These are phyloP conservation scores for Pyrus betulifolia DNA, from an alignment of 306 rosid genomes.

Conservation along the genomic window DNA sequence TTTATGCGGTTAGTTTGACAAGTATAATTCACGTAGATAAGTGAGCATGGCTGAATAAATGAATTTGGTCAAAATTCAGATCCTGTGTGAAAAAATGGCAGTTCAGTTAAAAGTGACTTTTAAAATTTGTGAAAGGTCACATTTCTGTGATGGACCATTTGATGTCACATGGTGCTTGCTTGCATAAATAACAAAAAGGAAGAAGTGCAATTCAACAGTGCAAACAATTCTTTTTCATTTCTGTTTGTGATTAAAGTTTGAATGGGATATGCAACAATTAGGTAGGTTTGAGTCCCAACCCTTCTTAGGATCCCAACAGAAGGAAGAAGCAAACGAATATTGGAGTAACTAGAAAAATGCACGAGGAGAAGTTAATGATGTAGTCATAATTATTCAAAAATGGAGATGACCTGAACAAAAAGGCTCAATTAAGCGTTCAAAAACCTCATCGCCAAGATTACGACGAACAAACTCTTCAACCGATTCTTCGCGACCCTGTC, in stretches of 20 bases:
- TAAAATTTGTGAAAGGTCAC: not conserved
- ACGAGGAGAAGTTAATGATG: not conserved
- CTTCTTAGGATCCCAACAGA: not conserved
- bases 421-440: constrained; percentile 98
- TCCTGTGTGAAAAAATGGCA: not conserved
- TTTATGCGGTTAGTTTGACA: not conserved
- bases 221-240: not conserved
- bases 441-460: constrained; percentile 93
- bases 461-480: constrained; percentile 94
- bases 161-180: not conserved
- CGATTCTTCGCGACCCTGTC: constrained; percentile 97
- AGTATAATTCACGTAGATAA: not conserved
- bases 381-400: not conserved
- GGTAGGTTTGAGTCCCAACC: not conserved
- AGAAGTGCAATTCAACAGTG: not conserved
- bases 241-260: not conserved
- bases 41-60: not conserved
- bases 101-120: not conserved
- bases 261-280: not conserved
- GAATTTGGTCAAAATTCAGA: not conserved
- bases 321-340: not conserved
- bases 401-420: constrained; percentile 70
- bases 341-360: not conserved
- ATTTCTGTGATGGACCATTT: not conserved
- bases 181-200: not conserved